Evolutionary conservation across 495 filamentous ascomycete species (phyloP), one percentile per base, ranked within the genome.

Genomic region (Penicillium ucsense): DNA sequence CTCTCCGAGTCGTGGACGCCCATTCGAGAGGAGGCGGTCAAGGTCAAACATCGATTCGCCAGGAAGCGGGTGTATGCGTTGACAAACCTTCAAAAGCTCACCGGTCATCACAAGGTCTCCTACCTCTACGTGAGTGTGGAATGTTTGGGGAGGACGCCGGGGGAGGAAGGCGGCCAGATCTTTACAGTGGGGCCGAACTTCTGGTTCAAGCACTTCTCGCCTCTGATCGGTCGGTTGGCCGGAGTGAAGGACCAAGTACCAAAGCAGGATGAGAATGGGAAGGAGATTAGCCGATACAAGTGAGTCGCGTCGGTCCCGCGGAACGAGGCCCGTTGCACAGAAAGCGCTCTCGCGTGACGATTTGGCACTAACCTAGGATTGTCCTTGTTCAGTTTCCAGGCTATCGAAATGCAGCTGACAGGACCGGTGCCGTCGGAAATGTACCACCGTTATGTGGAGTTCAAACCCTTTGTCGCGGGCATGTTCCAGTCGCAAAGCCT

Each of bases 361-460:
- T 50, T 37, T 35, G 9, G 4, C 27, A 10, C 31, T 33, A 45
- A 51, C 38, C 38, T 38, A 33, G 48, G 54, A 33, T 47, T 41
- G 3, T 8, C 42, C 11, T n/a, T 42, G 4, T 37, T 38, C 33
- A 89, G 85, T 62, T 97, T 97, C 68, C 88, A 94, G 76, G 88
- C 91, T 35, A 92, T 90, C 61, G 84, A 95, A 52, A 81, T 97
- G 39, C 91, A 96, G 51, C 76, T 97, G 31, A 70, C 74, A 27
- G 91, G 91, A 0, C 91, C 91, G 0, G 83, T 90, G 0, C 89
- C 91, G 0, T 60, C 74, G 3, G 67, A 78, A 40, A 72, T 97
- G 29, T 94, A 94, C 59, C 89, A 95, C 59, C 82, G 86, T 49
- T 97, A 83, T 65, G 89, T 96, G 39, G 90, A 92, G 59, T 95